Percentiles rank a stretch among this genome's conserved stretches.
These are phyloP conservation scores for Trichoderma aggressivum DNA, from an alignment of 2,329 filamentous ascomycete genomes.

Conservation along the genomic window DNA sequence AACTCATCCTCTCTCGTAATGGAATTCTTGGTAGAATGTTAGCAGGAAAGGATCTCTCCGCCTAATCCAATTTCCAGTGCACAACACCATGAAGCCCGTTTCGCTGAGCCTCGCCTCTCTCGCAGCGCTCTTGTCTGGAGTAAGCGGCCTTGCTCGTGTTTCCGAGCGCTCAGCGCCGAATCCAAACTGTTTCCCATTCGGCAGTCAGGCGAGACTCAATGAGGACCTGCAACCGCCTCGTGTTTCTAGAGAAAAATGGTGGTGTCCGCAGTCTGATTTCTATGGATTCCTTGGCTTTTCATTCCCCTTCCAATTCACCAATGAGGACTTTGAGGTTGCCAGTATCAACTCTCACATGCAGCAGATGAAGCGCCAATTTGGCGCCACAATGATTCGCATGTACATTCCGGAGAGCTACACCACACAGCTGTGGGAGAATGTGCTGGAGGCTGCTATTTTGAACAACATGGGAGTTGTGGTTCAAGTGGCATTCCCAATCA, in stretches of 20 bases:
- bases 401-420: conserved; percentile 22
- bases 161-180: background rate
- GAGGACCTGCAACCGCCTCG: conserved; percentile 9
- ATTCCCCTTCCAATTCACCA: conserved; percentile 20
- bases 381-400: conserved; percentile 22
- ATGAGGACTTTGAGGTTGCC: conserved; percentile 18
- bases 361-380: conserved; percentile 23
- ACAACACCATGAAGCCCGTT: background rate
- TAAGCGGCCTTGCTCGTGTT: background rate
- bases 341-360: conserved; percentile 7
- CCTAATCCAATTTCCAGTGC: background rate
- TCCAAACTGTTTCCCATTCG: conserved; percentile 21
- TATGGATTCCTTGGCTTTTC: conserved; percentile 24
- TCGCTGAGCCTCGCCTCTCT: background rate
- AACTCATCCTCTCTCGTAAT: background rate
- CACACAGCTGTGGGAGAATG: conserved; percentile 19
- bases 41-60: rapidly evolving
- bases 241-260: conserved; percentile 19
- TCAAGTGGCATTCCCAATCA: conserved; percentile 20
- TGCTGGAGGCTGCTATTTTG: conserved; percentile 19
- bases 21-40: background rate
- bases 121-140: background rate
- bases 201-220: conserved; percentile 18
- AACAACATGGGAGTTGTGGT: conserved; percentile 23
- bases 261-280: conserved; percentile 21